Evolutionary conservation across 495 filamentous ascomycete genomes (phyloP).

Genomic region (Neurospora discreta): DNA sequence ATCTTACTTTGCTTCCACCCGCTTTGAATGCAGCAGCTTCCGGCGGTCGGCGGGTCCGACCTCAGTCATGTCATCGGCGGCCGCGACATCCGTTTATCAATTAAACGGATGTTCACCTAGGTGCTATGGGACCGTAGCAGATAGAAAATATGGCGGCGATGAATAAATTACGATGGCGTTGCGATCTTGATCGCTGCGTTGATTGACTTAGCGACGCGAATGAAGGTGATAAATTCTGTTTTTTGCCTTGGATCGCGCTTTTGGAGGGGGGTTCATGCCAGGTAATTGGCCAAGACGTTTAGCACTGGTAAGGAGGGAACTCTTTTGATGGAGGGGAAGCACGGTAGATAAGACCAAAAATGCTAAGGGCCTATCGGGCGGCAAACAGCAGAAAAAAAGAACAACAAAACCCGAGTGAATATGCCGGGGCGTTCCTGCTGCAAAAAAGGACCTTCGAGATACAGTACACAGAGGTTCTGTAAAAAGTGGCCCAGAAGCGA

Average conservation of each 20-base stretch:
- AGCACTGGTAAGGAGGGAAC: neutral
- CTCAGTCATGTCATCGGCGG: constrained; percentile 47
- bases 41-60: constrained; percentile 43
- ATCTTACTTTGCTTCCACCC: constrained; percentile 38
- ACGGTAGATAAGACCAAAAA: constrained; percentile 10
- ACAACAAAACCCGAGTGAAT: neutral
- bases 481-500: constrained; percentile 2
- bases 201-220: constrained; percentile 16
- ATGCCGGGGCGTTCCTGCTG: neutral
- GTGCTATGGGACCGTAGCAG: constrained; percentile 19
- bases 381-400: constrained; percentile 8
- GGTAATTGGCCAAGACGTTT: neutral
- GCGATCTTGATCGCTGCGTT: constrained; percentile 33
- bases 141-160: constrained; percentile 23
- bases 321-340: neutral
- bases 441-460: constrained; percentile 5
- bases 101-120: constrained; percentile 36
- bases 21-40: constrained; percentile 43
- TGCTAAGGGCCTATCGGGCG: constrained; percentile 15
- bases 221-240: constrained; percentile 23
- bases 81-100: constrained; percentile 47
- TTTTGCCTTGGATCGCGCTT: constrained; percentile 3
- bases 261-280: neutral
- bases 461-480: constrained; percentile 24
- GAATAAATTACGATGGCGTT: constrained; percentile 63